Percentiles rank a stretch among this genome's conserved stretches.
phyloP scores from a whole-genome alignment of 2,329 filamentous ascomycete genomes.

The Parafenestella ontariensis region DNA sequence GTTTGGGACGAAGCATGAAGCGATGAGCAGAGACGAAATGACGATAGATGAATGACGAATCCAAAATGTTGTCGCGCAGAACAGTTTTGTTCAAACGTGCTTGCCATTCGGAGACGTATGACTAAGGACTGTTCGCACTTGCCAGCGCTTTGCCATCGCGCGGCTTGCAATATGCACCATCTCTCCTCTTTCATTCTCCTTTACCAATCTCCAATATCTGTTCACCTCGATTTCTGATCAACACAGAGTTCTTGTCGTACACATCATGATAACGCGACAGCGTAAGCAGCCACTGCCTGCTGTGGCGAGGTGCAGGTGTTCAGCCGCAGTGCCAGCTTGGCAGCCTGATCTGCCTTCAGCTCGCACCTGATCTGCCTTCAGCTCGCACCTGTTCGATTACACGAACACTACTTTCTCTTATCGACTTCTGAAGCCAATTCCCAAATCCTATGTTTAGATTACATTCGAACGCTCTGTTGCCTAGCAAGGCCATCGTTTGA shows the following conservation, averaged over 20 bases:
- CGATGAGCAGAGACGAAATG: background rate
- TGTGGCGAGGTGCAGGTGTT: background rate
- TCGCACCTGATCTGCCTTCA: background rate
- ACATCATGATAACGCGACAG: no score
- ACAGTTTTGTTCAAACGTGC: no score
- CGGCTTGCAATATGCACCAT: background rate
- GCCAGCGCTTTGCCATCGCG: no score
- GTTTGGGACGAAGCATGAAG: background rate
- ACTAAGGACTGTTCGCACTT: no score
- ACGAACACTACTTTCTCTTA: background rate
- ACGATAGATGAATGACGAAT: background rate
- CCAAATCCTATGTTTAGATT: no score
- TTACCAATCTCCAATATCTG: no score
- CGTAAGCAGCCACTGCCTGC: background rate
- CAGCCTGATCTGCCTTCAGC: conserved; percentile 1
- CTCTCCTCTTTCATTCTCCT: background rate
- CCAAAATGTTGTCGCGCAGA: background rate
- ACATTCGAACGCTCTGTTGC: background rate
- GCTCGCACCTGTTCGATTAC: background rate
- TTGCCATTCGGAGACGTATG: no score
- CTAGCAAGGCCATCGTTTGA: background rate
- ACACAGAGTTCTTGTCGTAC: background rate
- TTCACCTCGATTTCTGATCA: no score
- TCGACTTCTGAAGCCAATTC: background rate
- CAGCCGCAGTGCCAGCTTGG: conserved; percentile 6